These are phyloP conservation scores for Microbotryum intermedium DNA, from an alignment of 1,284 basidiomycete species.

Conservation along the genomic window DNA sequence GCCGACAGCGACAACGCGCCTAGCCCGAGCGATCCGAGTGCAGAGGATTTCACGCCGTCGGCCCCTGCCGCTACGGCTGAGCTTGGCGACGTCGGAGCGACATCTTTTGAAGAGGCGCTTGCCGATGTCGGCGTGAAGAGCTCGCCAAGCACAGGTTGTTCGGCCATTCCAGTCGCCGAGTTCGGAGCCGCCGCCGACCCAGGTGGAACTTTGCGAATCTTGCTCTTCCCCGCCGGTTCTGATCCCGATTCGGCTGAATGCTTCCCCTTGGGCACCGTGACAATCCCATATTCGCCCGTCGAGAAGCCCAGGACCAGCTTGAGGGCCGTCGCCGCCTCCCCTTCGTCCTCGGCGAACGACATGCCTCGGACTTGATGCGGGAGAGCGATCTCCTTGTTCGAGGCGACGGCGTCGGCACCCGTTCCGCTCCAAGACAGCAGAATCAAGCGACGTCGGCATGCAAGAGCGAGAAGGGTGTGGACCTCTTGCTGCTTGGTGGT, in stretches of 20 bases:
- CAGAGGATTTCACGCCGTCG: too few relatives aligned
- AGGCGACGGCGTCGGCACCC: conserved; percentile 63
- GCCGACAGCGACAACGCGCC: conserved; percentile 7
- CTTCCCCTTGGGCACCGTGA: conserved; percentile 46
- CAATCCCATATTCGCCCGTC: conserved; percentile 63
- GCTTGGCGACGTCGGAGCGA: background rate
- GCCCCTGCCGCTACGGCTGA: background rate
- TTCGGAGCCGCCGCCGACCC: background rate
- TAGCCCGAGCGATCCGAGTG: background rate
- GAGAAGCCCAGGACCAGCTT: conserved; percentile 66
- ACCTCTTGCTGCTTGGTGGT: conserved; percentile 31
- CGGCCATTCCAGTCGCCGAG: background rate
- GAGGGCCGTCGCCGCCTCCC: conserved; percentile 44
- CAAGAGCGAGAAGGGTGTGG: conserved; percentile 71
- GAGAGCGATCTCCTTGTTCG: conserved; percentile 62
- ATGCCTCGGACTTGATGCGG: conserved; percentile 50
- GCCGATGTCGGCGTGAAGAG: conserved; percentile 18
- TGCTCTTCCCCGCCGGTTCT: conserved; percentile 3
- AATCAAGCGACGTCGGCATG: conserved; percentile 74
- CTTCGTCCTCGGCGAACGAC: conserved; percentile 26
- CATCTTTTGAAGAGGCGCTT: background rate
- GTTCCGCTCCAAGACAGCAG: conserved; percentile 60
- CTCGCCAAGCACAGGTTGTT: conserved; percentile 14
- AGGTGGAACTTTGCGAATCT: conserved; percentile 10
- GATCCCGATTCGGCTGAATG: background rate